Conservation (phyloP, 345 rosid genomes). For the Eucalyptus urophylla region DNA sequence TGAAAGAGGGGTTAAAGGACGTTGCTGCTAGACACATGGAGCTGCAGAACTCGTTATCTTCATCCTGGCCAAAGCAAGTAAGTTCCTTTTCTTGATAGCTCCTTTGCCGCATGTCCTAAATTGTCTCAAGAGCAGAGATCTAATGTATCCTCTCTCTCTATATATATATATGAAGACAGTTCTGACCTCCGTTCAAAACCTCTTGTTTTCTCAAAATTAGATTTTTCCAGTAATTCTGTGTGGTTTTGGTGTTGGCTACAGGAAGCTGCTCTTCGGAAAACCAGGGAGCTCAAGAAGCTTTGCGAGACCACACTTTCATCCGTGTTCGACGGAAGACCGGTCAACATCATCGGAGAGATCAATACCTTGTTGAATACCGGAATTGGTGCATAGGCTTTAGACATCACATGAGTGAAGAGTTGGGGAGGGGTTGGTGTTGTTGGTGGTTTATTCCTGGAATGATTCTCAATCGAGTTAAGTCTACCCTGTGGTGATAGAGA, state of each 20-base stretch:
- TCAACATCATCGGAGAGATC: constrained; percentile 90
- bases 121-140: background rate
- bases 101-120: background rate
- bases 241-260: constrained; percentile 7
- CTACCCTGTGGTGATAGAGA: background rate
- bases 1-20: constrained; percentile 76
- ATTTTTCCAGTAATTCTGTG: background rate
- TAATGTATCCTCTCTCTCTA: no score
- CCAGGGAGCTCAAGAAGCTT: constrained; percentile 80
- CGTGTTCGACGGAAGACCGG: constrained; percentile 94
- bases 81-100: background rate
- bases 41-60: constrained; percentile 77
- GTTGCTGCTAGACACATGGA: constrained; percentile 75
- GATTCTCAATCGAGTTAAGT: background rate
- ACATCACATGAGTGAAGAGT: background rate
- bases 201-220: background rate
- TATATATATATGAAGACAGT: no score
- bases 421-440: no score
- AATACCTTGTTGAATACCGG: constrained; percentile 70
- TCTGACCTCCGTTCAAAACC: no score
- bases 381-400: constrained; percentile 20
- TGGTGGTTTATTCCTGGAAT: background rate
- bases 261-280: constrained; percentile 77
- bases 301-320: constrained; percentile 84
- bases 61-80: constrained; percentile 96